Evolutionary conservation across 2,329 filamentous ascomycete genomes (phyloP).

Genomic region (Ophiognomonia clavigignenti-juglandacearum): DNA sequence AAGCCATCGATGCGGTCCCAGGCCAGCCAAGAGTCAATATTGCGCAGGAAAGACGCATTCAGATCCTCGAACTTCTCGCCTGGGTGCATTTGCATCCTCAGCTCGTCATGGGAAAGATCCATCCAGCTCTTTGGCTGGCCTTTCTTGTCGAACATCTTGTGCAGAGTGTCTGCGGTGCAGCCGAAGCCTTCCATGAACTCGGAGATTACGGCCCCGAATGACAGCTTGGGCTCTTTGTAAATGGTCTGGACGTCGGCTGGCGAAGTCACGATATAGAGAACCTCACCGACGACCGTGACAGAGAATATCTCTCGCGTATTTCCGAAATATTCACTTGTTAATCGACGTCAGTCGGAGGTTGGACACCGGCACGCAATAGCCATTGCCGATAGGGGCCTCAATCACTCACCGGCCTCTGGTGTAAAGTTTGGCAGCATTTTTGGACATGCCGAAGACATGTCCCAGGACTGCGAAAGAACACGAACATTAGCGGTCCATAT

Average conservation of each 20-base stretch:
- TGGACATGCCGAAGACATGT: neutral
- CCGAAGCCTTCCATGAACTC: conserved; percentile 1
- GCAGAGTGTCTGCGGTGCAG: neutral
- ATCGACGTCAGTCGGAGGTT: no score
- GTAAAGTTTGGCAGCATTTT: neutral
- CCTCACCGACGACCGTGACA: conserved; percentile 2
- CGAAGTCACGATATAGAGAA: conserved; percentile 2
- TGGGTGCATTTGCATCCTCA: conserved; percentile 8
- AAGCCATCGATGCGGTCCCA: neutral
- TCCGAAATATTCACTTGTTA: conserved; percentile 4
- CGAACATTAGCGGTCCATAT: neutral
- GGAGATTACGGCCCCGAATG: neutral
- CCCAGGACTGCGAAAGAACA: neutral
- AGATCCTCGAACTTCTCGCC: neutral
- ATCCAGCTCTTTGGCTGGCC: neutral
- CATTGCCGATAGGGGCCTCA: neutral
- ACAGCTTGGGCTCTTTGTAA: conserved; percentile 1
- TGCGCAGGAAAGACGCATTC: neutral
- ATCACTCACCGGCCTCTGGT: neutral
- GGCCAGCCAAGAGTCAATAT: neutral
- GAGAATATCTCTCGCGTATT: conserved; percentile 6
- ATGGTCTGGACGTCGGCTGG: neutral
- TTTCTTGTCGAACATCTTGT: neutral
- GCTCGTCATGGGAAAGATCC: no score
- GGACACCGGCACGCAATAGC: neutral